These are phyloP conservation scores for Serendipita vermifera DNA, from an alignment of 768 basidiomycete species.

Conservation along the genomic window DNA sequence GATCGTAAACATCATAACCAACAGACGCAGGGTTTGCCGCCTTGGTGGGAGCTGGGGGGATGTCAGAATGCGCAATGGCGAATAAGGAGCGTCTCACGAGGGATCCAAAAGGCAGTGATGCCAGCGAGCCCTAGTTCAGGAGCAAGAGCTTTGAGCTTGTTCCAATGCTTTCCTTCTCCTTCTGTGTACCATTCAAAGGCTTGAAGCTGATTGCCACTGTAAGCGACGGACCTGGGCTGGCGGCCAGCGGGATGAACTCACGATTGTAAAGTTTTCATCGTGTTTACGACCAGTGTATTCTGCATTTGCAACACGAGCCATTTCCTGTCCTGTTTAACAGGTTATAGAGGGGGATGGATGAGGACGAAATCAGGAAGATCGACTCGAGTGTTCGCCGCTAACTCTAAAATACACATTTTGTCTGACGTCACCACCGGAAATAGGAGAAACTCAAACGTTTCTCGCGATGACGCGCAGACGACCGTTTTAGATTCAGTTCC, in stretches of 20 bases:
- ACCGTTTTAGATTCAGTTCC: too few species aligned
- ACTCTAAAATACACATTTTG: too few species aligned
- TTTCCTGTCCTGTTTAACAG: too few species aligned
- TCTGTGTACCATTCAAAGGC: constrained; percentile 15
- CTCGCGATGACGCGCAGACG: too few species aligned
- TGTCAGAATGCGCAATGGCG: neutral
- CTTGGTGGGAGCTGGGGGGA: constrained; percentile 11
- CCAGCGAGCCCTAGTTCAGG: constrained; percentile 9
- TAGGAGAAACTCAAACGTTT: too few species aligned
- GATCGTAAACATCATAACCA: constrained; percentile 17
- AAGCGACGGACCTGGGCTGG: neutral
- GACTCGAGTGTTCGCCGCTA: too few species aligned
- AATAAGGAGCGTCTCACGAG: constrained; percentile 9
- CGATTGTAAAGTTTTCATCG: constrained; percentile 11
- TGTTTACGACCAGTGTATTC: constrained; percentile 5
- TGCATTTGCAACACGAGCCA: constrained; percentile 11
- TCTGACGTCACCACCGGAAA: too few species aligned
- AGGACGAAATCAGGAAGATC: too few species aligned
- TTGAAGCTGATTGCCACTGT: constrained; percentile 8
- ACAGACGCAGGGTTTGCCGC: constrained; percentile 11
- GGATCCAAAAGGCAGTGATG: constrained; percentile 12
- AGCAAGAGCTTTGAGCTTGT: constrained; percentile 5
- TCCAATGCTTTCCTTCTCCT: constrained; percentile 14
- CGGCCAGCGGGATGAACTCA: neutral
- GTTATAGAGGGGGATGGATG: too few species aligned